A percentile compares a stretch with the other conserved stretches of the same genome.
These are phyloP conservation scores for Chalciporus piperatus DNA, from an alignment of 768 basidiomycete genomes.

Conservation along the genomic window DNA sequence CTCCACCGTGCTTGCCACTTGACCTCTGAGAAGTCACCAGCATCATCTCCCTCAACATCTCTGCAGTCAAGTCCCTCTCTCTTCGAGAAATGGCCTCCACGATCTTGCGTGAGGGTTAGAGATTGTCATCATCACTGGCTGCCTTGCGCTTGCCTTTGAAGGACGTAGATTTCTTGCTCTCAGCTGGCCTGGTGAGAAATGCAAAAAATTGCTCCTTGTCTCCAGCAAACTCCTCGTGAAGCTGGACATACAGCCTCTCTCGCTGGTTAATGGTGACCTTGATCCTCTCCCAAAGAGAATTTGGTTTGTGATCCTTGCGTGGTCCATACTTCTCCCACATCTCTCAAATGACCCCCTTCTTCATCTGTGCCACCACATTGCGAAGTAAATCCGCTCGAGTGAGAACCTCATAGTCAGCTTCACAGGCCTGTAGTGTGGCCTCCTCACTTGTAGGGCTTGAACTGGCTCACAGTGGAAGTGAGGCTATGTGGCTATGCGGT, in stretches of 20 bases:
- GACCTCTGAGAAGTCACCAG: background rate
- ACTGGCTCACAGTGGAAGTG: too few relatives aligned
- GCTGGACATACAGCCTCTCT: background rate
- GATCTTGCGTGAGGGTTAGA: background rate
- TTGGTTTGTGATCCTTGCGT: background rate
- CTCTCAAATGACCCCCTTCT: background rate
- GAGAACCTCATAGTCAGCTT: background rate
- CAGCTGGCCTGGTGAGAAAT: background rate
- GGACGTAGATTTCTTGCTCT: background rate
- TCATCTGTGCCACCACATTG: background rate
- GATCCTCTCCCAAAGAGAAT: background rate
- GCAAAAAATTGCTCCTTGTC: background rate
- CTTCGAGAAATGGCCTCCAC: slow-evolving; percentile 1
- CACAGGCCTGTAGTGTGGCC: background rate
- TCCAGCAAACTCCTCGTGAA: background rate
- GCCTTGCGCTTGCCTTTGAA: background rate
- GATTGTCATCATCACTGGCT: background rate
- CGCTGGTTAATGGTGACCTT: background rate
- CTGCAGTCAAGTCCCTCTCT: background rate
- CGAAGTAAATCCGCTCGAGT: background rate
- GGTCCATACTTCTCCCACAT: slow-evolving; percentile 1
- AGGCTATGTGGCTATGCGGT: background rate
- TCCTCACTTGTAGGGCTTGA: background rate
- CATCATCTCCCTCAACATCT: background rate
- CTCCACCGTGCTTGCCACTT: slow-evolving; percentile 2